phyloP scores from a whole-genome alignment of 257 asterid species.

The Solanum gracilifrons region DNA sequence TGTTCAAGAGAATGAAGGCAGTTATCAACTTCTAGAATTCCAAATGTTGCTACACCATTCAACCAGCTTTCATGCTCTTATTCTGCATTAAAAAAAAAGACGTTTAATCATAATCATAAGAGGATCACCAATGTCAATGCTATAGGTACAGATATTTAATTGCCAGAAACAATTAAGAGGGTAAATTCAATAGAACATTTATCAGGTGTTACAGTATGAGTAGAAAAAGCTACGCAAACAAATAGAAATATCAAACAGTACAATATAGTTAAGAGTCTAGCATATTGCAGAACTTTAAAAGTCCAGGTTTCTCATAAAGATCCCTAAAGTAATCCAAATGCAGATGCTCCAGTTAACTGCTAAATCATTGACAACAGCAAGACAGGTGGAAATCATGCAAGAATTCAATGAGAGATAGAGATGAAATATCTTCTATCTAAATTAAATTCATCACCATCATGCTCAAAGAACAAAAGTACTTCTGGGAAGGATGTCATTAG shows the following conservation, averaged over 20 bases:
- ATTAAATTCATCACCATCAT: background rate
- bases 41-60: background rate
- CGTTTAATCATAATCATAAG: background rate
- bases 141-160: background rate
- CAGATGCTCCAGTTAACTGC: background rate
- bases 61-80: background rate
- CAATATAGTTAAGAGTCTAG: background rate
- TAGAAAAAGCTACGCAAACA: background rate
- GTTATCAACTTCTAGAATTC: background rate
- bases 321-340: background rate
- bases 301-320: background rate
- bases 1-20: background rate
- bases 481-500: background rate
- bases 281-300: background rate
- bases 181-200: background rate
- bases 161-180: background rate
- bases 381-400: background rate
- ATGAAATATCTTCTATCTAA: background rate
- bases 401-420: background rate
- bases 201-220: background rate
- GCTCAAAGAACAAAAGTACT: background rate
- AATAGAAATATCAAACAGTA: background rate
- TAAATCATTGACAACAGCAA: background rate
- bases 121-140: background rate
- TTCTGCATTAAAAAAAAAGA: background rate